Evolutionary conservation across 768 basidiomycete species (phyloP).

Genomic region (Gelatoporia subvermispora): DNA sequence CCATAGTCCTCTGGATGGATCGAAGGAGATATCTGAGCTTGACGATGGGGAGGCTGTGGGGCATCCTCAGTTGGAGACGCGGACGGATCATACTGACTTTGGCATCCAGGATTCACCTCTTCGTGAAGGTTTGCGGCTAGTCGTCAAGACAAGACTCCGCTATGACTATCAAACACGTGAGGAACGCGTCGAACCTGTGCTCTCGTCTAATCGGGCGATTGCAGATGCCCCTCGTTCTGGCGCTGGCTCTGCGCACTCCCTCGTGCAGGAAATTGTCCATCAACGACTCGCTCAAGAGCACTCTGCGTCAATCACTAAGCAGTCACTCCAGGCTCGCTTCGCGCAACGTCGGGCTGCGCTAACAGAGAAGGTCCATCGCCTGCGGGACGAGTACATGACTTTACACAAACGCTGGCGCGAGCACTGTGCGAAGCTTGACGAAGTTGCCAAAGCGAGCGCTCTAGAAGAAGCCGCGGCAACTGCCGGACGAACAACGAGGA

Average conservation of each 20-base stretch:
- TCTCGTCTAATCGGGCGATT: conserved; percentile 53
- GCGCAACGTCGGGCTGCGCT: conserved; percentile 45
- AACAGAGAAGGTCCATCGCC: conserved; percentile 46
- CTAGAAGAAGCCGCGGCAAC: conserved; percentile 39
- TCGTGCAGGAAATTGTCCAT: conserved; percentile 45
- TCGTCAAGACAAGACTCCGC: conserved; percentile 56
- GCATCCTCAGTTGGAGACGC: too few species aligned
- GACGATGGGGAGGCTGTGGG: too few species aligned
- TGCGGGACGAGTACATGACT: conserved; percentile 62
- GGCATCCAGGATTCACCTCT: conserved; percentile 27
- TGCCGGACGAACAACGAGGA: conserved; percentile 61
- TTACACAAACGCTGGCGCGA: conserved; percentile 70
- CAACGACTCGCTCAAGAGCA: conserved; percentile 11
- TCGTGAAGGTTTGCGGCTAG: conserved; percentile 57
- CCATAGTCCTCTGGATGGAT: too few species aligned
- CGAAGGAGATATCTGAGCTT: too few species aligned
- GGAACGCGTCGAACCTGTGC: conserved; percentile 58
- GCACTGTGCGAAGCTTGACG: conserved; percentile 68
- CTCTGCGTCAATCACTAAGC: conserved; percentile 15
- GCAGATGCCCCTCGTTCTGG: conserved; percentile 25
- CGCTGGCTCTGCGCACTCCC: conserved; percentile 29
- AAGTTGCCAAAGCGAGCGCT: conserved; percentile 41
- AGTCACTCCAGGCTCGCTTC: conserved; percentile 51
- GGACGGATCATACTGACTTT: too few species aligned
- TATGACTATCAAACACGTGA: conserved; percentile 56